Evolutionary conservation across 352 stramenopile genomes (phyloP).

Genomic region (Globisporangium nunn): DNA sequence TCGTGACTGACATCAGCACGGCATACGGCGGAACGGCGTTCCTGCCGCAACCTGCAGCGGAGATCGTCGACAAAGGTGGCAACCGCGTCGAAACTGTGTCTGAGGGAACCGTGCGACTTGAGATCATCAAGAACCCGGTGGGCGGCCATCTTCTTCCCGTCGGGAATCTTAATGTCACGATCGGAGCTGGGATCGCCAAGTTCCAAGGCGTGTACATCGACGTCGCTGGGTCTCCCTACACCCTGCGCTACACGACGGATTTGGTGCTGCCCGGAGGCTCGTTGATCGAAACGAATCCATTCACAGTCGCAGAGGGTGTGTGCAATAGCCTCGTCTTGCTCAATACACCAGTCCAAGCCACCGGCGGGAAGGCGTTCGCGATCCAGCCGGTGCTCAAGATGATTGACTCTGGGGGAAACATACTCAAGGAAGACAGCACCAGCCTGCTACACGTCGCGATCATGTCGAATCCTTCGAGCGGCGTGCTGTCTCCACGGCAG

Average conservation of each 20-base stretch:
- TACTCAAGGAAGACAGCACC: slow-evolving; percentile 50
- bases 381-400: slow-evolving; percentile 75
- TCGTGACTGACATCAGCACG: slow-evolving; percentile 70
- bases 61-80: slow-evolving; percentile 72
- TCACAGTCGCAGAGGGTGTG: slow-evolving; percentile 58
- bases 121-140: slow-evolving; percentile 61
- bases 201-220: slow-evolving; percentile 71
- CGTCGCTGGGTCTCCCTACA: slow-evolving; percentile 71
- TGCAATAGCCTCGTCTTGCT: slow-evolving; percentile 46
- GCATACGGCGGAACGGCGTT: slow-evolving; percentile 74
- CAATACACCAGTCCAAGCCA: slow-evolving; percentile 27
- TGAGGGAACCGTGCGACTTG: slow-evolving; percentile 46
- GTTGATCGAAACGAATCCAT: slow-evolving; percentile 62
- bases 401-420: slow-evolving; percentile 68
- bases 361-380: slow-evolving; percentile 64
- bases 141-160: slow-evolving; percentile 44
- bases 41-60: slow-evolving; percentile 61
- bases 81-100: slow-evolving; percentile 48
- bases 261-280: slow-evolving; percentile 40
- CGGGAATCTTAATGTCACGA: slow-evolving; percentile 35
- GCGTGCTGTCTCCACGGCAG: slow-evolving; percentile 33
- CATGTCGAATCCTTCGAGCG: slow-evolving; percentile 62
- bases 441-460: slow-evolving; percentile 61
- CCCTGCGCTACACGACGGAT: slow-evolving; percentile 60
- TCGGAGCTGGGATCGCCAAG: slow-evolving; percentile 45